Evolutionary conservation across 2,329 filamentous ascomycete genomes (phyloP).

Genomic region (Cucurbitaria berberidis): DNA sequence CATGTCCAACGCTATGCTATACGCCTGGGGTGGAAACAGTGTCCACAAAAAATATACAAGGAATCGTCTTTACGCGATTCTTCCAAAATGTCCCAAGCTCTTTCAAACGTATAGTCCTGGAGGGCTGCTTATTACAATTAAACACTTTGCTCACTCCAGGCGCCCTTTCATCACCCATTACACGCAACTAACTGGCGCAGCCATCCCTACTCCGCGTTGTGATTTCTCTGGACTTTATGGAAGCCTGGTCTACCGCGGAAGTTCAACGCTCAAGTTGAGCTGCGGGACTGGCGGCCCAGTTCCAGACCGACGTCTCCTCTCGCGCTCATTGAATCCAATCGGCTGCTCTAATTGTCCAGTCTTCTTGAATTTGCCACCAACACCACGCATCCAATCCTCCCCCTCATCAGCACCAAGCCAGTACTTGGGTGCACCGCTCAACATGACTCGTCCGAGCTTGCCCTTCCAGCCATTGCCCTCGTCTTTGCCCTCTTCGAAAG

Average conservation of each 20-base stretch:
- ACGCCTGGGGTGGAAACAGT: neutral
- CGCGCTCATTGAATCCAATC: slow-evolving; percentile 60
- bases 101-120: neutral
- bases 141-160: neutral
- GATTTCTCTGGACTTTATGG: neutral
- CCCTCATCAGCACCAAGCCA: slow-evolving; percentile 76
- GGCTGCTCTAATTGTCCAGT: slow-evolving; percentile 49
- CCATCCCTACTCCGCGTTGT: neutral
- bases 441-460: slow-evolving; percentile 77
- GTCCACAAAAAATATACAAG: neutral
- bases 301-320: slow-evolving; percentile 66
- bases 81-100: neutral
- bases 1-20: neutral
- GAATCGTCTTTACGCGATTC: neutral
- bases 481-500: slow-evolving; percentile 73
- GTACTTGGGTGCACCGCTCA: slow-evolving; percentile 74
- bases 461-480: slow-evolving; percentile 82
- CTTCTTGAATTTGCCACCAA: slow-evolving; percentile 66
- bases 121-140: neutral
- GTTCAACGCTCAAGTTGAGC: slow-evolving; percentile 28
- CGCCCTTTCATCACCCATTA: neutral
- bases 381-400: slow-evolving; percentile 70
- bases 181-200: neutral
- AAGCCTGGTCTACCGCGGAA: slow-evolving; percentile 22
- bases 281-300: slow-evolving; percentile 61